Base-by-base conservation (phyloP, 2,329 filamentous ascomycete genomes). In the Thielaviopsis musarum region DNA sequence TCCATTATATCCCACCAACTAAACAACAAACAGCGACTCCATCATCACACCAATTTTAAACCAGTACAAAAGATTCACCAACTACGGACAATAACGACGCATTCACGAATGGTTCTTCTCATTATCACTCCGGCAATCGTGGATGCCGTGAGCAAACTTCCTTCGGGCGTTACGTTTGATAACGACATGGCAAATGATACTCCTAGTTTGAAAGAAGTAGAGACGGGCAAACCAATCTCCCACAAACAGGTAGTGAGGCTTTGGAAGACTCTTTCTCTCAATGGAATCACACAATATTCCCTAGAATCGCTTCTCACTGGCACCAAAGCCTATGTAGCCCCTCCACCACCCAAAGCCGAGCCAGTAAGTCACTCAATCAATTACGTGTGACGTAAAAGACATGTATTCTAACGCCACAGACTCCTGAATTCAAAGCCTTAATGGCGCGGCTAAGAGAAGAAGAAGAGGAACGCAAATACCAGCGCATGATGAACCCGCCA, bases 391-490 rank as follows among this genome's bases (percentile, higher is more conserved):
- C n/a, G n/a, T n/a, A 45, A 45, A 6, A 15, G 10, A 6, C 7
- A 2, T n/a, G 38, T 34, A 34, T 58, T 19, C 57, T 59, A 54
- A 61, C 63, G 67, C 22, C 59, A 10, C 62, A 94, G 82, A 85
- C 85, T 0, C 74, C 83, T 7, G 86, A 95, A 72, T 97, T 91
- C 73, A 87, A 88, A 69, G 85, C 84, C 6, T 76, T 95, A 1
- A 97, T 97, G 89, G 83, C 83, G 24, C 83, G 85, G 17, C 81
- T 98, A 21, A 88, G 89, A 63, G 82, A 79, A 62, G 84, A 93
- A 66, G 86, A 91, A 72, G 91, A 97, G 74, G 80, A 83, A 64
- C 82, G 85, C 62, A 78, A 82, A 57, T 98, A 97, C 74, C 80
- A 88, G 65, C 82, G 84, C 67, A 89, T 97, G 83, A 73, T 85